These are phyloP conservation scores for Alternaria hordeiaustralica DNA, from an alignment of 2,329 filamentous ascomycete genomes.

Conservation along the genomic window DNA sequence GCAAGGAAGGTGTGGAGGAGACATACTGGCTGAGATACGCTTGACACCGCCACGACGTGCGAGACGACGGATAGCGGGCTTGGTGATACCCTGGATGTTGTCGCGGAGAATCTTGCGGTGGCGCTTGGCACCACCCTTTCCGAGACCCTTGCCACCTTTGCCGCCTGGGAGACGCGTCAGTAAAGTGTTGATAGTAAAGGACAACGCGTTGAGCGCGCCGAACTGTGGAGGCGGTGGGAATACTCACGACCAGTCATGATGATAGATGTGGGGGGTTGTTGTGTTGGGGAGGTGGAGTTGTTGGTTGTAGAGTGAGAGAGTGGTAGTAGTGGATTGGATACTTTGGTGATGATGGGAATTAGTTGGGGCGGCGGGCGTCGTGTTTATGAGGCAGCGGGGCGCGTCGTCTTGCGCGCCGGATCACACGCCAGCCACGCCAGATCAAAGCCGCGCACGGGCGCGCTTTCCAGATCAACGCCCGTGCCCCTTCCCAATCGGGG, in stretches of 20 bases:
- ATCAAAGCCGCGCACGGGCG: constrained; percentile 44
- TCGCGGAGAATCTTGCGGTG: constrained; percentile 63
- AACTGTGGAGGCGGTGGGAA: constrained; percentile 10
- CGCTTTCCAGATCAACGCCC: constrained; percentile 41
- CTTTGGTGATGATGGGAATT: constrained; percentile 22
- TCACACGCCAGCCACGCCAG: constrained; percentile 34
- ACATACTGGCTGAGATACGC: constrained; percentile 60
- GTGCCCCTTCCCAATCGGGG: constrained; percentile 36
- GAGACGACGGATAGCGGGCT: constrained; percentile 62
- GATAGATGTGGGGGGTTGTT: constrained; percentile 33
- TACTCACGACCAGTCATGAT: constrained; percentile 56
- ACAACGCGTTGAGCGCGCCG: constrained; percentile 1
- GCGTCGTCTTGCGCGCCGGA: constrained; percentile 32
- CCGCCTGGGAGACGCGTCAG: constrained; percentile 53
- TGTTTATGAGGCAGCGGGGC: constrained; percentile 35
- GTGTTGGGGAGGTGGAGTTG: constrained; percentile 7
- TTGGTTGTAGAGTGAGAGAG: constrained; percentile 3
- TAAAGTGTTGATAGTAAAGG: constrained; percentile 27
- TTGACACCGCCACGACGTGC: constrained; percentile 62
- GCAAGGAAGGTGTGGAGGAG: background rate
- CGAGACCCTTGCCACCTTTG: constrained; percentile 63
- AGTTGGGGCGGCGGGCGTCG: constrained; percentile 21
- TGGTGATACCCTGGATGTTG: constrained; percentile 64
- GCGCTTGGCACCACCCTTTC: constrained; percentile 62
- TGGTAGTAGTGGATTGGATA: constrained; percentile 8